phyloP scores from a whole-genome alignment of 805 yeast genomes.

The Saturnispora serradocipensis region DNA sequence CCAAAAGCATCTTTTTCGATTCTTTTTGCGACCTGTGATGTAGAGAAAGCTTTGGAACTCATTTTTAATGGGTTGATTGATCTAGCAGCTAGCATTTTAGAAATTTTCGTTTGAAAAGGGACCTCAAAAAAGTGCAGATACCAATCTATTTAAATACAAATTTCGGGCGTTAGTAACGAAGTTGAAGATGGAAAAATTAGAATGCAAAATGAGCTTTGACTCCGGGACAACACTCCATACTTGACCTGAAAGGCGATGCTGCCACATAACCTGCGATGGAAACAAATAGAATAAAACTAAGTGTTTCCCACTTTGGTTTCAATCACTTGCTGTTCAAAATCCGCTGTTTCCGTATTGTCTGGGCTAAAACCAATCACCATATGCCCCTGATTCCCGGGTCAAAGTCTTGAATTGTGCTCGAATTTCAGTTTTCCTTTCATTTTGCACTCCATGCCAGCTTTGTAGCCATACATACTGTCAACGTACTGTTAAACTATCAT shows the following conservation, averaged over 20 bases:
- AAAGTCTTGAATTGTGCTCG: neutral
- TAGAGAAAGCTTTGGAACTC: conserved; percentile 24
- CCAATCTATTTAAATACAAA: neutral
- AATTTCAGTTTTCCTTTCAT: neutral
- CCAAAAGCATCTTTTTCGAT: conserved; percentile 95
- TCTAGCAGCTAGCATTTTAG: conserved; percentile 22
- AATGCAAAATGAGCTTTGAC: neutral
- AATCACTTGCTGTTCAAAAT: neutral
- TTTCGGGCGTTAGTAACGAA: neutral
- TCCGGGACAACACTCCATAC: neutral
- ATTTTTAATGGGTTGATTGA: conserved; percentile 9
- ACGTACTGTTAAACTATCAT: neutral
- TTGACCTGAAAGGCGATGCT: no score
- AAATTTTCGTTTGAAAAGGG: neutral
- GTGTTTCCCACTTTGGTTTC: neutral
- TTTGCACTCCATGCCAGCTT: neutral
- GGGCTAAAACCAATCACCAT: neutral
- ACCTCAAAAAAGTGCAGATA: neutral
- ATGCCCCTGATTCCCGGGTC: neutral
- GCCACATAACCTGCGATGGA: no score
- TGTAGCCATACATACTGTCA: neutral
- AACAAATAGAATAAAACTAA: no score
- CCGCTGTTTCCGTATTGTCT: conserved; percentile 3
- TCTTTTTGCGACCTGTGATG: conserved; percentile 35
- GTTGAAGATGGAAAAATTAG: neutral